phyloP scores from a whole-genome alignment of 306 rosid species.

The Rubus parviflorus region DNA sequence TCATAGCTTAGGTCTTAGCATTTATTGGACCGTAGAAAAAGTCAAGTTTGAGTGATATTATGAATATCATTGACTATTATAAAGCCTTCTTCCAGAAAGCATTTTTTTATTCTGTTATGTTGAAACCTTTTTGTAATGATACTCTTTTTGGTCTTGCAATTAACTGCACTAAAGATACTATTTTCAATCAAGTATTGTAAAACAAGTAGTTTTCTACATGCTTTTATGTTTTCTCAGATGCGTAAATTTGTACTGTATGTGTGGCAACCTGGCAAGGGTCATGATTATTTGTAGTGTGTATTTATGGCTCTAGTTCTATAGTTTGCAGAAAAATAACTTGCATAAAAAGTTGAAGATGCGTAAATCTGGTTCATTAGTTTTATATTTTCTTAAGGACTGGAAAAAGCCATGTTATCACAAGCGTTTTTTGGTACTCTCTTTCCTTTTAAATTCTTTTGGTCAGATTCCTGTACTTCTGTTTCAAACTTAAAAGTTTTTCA shows the following conservation, averaged over 20 bases:
- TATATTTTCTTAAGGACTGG: background rate
- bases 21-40: background rate
- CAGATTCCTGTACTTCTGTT: background rate
- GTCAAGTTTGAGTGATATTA: background rate
- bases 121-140: background rate
- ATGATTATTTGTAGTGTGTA: background rate
- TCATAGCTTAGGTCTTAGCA: conserved; percentile 2
- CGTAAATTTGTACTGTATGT: background rate
- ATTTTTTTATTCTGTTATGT: background rate
- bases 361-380: background rate
- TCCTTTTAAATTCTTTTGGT: background rate
- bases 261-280: background rate
- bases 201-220: background rate
- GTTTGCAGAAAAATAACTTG: too few relatives aligned
- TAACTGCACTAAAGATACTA: background rate
- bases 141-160: background rate
- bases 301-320: too few relatives aligned
- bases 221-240: background rate
- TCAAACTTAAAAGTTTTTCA: background rate
- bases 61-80: background rate
- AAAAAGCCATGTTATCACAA: background rate
- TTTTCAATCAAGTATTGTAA: background rate
- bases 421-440: background rate
- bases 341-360: too few relatives aligned
- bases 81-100: background rate